phyloP scores from a whole-genome alignment of 2,329 filamentous ascomycete species.

The Cytospora leucostoma region DNA sequence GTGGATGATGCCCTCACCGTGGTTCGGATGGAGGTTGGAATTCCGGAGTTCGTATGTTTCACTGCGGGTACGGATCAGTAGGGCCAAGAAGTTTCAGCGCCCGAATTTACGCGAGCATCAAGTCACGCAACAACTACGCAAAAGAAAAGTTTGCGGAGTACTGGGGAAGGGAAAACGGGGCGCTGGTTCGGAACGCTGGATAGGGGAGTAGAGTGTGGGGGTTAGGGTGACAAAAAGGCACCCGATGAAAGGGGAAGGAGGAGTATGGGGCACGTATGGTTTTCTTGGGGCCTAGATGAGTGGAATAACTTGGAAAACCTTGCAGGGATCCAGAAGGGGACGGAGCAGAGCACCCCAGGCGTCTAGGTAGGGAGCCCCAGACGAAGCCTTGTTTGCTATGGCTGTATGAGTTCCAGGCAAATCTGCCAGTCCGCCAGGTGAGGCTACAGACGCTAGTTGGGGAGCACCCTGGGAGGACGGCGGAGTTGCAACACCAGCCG shows the following conservation, averaged over 20 bases:
- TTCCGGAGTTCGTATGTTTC: neutral
- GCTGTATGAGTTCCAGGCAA: too few species aligned
- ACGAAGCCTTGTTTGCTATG: too few species aligned
- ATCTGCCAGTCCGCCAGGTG: neutral
- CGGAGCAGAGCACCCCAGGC: too few species aligned
- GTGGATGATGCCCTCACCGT: neutral
- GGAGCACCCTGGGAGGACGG: neutral
- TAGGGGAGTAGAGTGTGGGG: constrained; percentile 9
- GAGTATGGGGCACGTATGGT: neutral
- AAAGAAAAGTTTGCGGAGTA: constrained; percentile 31
- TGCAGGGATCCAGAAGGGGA: neutral
- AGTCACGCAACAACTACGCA: neutral
- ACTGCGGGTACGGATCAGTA: neutral
- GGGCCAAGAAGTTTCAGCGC: neutral
- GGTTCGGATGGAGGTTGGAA: neutral
- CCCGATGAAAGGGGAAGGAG: neutral
- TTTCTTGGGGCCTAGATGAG: neutral
- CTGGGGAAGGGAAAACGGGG: constrained; percentile 28
- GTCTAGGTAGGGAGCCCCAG: too few species aligned
- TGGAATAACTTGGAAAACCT: neutral
- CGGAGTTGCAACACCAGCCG: neutral
- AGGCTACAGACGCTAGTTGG: neutral
- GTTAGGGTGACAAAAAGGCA: neutral
- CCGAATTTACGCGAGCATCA: neutral
- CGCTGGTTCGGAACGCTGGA: constrained; percentile 5